Percentiles rank a stretch among this genome's conserved stretches.
These are phyloP conservation scores for Sarocladiaceae sp. DNA, from an alignment of 2,329 filamentous ascomycete species.

Conservation along the genomic window DNA sequence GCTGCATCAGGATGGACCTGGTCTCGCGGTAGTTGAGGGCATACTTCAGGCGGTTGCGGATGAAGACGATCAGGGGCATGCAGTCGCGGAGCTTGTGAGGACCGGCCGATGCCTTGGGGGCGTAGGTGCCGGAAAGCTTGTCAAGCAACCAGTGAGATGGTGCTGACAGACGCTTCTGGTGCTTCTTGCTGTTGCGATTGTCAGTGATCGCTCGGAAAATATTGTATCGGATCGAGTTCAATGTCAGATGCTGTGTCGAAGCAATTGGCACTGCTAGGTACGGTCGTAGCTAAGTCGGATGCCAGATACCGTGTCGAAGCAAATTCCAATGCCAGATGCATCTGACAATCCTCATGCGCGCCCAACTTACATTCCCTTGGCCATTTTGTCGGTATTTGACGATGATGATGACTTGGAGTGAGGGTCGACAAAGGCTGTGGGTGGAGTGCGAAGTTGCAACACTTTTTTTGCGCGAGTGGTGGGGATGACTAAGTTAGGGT, in stretches of 20 bases:
- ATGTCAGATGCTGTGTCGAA: no score
- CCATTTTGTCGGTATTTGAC: not conserved
- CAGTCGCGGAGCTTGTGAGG: constrained; percentile 99
- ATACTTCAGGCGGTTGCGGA: constrained; percentile 97
- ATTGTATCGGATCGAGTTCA: not conserved
- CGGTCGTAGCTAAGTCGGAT: no score
- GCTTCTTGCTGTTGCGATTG: constrained; percentile 72
- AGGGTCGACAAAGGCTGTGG: not conserved
- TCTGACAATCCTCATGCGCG: not conserved
- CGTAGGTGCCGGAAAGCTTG: constrained; percentile 94
- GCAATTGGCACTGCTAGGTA: no score
- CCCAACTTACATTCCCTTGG: not conserved
- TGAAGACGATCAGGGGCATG: constrained; percentile 98
- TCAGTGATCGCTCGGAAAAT: not conserved
- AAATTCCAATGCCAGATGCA: not conserved
- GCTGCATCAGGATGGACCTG: constrained; percentile 98
- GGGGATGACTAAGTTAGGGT: not conserved
- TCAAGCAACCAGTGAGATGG: constrained; percentile 99
- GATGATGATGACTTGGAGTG: not conserved
- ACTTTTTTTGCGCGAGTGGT: not conserved
- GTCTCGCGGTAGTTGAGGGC: constrained; percentile 97
- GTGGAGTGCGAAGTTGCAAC: not conserved
- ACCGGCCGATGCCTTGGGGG: constrained; percentile 69
- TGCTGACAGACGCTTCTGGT: constrained; percentile 99
- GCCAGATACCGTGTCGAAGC: no score